Evolutionary conservation across 2,329 filamentous ascomycete species (phyloP).

Genomic region (Drechmeria coniospora): DNA sequence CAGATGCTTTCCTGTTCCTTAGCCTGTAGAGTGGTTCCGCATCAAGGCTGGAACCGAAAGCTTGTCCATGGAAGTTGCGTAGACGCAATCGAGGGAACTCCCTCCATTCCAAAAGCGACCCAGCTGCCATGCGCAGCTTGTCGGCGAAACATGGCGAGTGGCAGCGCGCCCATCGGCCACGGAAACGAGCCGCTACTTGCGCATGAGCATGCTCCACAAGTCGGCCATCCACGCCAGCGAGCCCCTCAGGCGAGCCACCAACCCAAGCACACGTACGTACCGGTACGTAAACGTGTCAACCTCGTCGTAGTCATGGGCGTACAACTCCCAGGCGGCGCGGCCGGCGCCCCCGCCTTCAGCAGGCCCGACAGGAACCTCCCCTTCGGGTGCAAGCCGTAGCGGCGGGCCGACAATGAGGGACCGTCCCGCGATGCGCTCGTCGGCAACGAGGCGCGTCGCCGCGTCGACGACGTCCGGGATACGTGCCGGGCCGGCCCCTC

Average conservation of each 20-base stretch:
- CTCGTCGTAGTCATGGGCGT: slow-evolving; percentile 41
- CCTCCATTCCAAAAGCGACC: too few relatives aligned
- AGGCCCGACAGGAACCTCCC: slow-evolving; percentile 10
- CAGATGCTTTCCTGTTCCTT: too few relatives aligned
- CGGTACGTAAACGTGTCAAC: slow-evolving; percentile 39
- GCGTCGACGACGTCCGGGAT: slow-evolving; percentile 48
- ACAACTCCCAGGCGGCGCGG: slow-evolving; percentile 42
- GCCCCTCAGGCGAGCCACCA: slow-evolving; percentile 29
- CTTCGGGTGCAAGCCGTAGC: slow-evolving; percentile 22
- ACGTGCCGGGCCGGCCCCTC: slow-evolving; percentile 30
- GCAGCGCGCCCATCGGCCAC: too few relatives aligned
- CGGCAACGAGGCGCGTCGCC: slow-evolving; percentile 44
- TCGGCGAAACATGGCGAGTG: too few relatives aligned
- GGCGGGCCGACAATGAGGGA: slow-evolving; percentile 42
- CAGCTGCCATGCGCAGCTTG: too few relatives aligned
- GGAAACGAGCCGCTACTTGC: neutral
- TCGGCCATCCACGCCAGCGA: slow-evolving; percentile 33
- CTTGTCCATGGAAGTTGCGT: too few relatives aligned
- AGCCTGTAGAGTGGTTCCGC: too few relatives aligned
- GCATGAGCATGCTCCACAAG: neutral
- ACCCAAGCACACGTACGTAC: slow-evolving; percentile 38
- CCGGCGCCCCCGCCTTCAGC: slow-evolving; percentile 24
- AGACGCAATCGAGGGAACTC: too few relatives aligned
- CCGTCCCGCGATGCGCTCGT: slow-evolving; percentile 39
- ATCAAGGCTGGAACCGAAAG: too few relatives aligned